These are phyloP conservation scores for Blastobotrys terrestris DNA, from an alignment of 805 yeast genomes.

Conservation along the genomic window DNA sequence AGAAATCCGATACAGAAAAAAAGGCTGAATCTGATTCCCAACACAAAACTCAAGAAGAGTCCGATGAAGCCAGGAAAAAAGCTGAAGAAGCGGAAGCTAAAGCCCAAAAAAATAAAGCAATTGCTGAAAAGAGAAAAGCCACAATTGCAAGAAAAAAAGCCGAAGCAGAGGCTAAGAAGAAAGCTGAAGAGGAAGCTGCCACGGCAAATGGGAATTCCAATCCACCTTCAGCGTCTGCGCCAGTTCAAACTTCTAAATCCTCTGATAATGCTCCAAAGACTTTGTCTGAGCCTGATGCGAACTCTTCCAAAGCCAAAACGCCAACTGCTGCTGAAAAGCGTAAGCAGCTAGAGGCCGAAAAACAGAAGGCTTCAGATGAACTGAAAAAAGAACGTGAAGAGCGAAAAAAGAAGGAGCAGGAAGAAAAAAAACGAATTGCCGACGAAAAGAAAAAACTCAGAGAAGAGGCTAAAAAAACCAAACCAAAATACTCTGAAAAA, in stretches of 20 bases:
- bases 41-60: too few relatives aligned
- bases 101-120: neutral
- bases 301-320: neutral
- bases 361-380: slow-evolving; percentile 2
- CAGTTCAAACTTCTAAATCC: neutral
- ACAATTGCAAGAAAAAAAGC: slow-evolving; percentile 1
- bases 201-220: neutral
- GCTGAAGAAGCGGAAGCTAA: slow-evolving; percentile 4
- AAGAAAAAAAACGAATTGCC: neutral
- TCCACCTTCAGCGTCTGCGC: neutral
- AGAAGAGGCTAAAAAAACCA: neutral
- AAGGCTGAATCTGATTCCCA: too few relatives aligned
- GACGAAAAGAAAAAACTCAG: neutral
- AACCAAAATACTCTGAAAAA: neutral
- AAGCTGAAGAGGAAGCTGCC: neutral
- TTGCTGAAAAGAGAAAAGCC: neutral
- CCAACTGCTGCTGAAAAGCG: neutral
- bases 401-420: neutral
- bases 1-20: neutral
- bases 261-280: neutral
- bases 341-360: neutral
- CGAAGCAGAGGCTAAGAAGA: neutral
- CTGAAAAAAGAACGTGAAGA: neutral
- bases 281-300: neutral
- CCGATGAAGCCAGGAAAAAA: neutral